Base-by-base conservation (phyloP, 2,329 filamentous ascomycete species). In the Stachybotrys echinatus region DNA sequence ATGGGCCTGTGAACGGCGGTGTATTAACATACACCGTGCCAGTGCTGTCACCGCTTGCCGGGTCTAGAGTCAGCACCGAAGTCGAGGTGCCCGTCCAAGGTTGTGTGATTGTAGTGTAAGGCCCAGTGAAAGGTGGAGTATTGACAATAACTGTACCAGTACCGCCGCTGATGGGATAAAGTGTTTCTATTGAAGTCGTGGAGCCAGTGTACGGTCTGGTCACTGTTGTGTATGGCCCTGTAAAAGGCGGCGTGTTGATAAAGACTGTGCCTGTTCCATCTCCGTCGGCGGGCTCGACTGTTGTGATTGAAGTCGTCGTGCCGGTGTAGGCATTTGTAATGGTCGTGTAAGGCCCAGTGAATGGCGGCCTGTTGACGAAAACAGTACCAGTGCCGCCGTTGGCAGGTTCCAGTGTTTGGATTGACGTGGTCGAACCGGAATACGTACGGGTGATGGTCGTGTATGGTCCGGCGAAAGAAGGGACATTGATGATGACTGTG, bases 361-460 rank as follows among this genome's bases (percentile, higher is more conserved):
- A 23, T 31, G 43, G 17, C 10, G 43, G 43, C 12, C 12, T 31
- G 21, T 50, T 39, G 31, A 50, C 22, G n/a, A 45, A 23, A 18
- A 50, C 31, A n/a, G 48, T 50, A 19, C 48, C 42, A 12, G 42
- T 46, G 12, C 27, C 44, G 19, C 44, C 23, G 19, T 23, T 46
- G 10, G 19, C 44, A 18, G 44, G 44, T 5, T 31, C 23, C 44
- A 46, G 44, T 4, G 44, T 46, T n/a, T 34, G 23, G 7, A 46
- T 37, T 6, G 44, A 46, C 12, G 27, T 27, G 12, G 44, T 18
- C 12, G 20, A 8, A 19, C 23, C 44, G 7, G 12, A 6, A 19
- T 46, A 46, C 20, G 38, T 37, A 8, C 42, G 42, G 14, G 48
- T 50, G 23, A 48, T 31, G 5, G 47, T 48, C 10, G 40, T 48